phyloP scores from a whole-genome alignment of 208 protist genomes.

The Acanthamoeba rhysodes region DNA sequence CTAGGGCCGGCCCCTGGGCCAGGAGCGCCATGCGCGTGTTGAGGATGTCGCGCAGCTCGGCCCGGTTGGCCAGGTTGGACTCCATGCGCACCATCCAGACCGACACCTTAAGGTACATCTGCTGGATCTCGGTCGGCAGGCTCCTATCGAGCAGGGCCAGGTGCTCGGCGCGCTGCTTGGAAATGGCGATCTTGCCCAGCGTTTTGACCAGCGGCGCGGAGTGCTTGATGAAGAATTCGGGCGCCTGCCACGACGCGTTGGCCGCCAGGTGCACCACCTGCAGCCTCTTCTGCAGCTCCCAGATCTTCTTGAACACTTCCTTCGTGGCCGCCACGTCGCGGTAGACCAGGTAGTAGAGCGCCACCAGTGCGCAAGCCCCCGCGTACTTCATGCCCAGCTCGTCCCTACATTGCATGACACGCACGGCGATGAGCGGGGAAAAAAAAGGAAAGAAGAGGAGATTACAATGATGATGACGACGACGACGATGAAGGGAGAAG shows the following conservation, averaged over 20 bases:
- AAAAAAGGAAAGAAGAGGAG: too few species aligned
- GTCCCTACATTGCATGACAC: constrained; percentile 82
- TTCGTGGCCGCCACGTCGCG: constrained; percentile 81
- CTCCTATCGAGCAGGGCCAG: constrained; percentile 27
- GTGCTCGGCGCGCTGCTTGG: constrained; percentile 33
- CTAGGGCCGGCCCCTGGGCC: constrained; percentile 88
- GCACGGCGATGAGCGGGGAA: too few species aligned
- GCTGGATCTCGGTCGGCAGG: constrained; percentile 39
- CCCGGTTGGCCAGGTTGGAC: constrained; percentile 74
- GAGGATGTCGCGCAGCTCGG: constrained; percentile 62
- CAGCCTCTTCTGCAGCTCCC: constrained; percentile 82
- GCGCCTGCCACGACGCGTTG: constrained; percentile 82
- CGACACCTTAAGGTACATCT: constrained; percentile 36
- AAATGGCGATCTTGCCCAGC: constrained; percentile 56
- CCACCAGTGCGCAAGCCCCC: constrained; percentile 90
- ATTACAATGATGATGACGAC: background rate
- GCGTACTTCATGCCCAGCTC: constrained; percentile 86
- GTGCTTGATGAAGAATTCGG: constrained; percentile 83
- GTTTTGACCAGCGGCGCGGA: constrained; percentile 71
- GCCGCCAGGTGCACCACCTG: constrained; percentile 84
- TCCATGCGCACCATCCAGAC: constrained; percentile 90
- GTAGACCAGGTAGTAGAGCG: constrained; percentile 89
- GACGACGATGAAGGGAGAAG: background rate
- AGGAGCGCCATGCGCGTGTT: constrained; percentile 78
- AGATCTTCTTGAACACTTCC: constrained; percentile 86